Conservation (phyloP, 2,329 filamentous ascomycete genomes). For the Huntiella moniliformis region DNA sequence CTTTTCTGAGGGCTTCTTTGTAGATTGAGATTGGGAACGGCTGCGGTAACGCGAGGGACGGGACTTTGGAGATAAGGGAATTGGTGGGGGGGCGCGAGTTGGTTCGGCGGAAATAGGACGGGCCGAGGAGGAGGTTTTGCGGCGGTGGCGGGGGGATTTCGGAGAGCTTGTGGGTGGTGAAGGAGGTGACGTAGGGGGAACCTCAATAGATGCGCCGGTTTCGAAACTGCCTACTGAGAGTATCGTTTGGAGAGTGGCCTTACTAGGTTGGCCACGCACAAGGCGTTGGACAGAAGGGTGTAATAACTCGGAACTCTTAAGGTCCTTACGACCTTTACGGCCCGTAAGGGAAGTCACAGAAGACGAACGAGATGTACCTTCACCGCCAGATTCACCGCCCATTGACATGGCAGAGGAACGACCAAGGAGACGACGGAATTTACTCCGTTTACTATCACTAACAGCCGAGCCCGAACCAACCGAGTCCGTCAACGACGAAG, state of each 20-base stretch:
- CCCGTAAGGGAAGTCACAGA: not conserved
- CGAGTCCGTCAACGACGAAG: not conserved
- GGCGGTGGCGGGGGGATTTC: too few species aligned
- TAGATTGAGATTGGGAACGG: not conserved
- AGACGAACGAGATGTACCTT: constrained; percentile 18
- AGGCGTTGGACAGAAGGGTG: constrained; percentile 17
- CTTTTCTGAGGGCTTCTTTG: not conserved
- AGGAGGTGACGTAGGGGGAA: too few species aligned
- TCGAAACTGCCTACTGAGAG: constrained; percentile 31
- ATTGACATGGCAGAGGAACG: constrained; percentile 10
- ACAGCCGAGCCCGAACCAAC: not conserved
- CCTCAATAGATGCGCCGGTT: not conserved
- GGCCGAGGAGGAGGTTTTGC: too few species aligned
- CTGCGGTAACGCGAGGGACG: constrained; percentile 4
- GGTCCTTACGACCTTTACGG: constrained; percentile 17
- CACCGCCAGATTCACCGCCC: constrained; percentile 15
- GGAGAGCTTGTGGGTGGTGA: too few species aligned
- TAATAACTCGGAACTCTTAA: constrained; percentile 19
- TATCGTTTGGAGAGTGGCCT: constrained; percentile 30
- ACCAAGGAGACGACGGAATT: constrained; percentile 24
- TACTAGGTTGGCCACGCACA: constrained; percentile 24
- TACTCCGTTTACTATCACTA: constrained; percentile 17
- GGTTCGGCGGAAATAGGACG: not conserved
- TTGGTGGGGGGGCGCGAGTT: not conserved
- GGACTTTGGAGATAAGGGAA: not conserved